A percentile compares a stretch with the other conserved stretches of the same genome.
These are phyloP conservation scores for Myrica gale DNA, from an alignment of 306 rosid genomes.

Conservation along the genomic window DNA sequence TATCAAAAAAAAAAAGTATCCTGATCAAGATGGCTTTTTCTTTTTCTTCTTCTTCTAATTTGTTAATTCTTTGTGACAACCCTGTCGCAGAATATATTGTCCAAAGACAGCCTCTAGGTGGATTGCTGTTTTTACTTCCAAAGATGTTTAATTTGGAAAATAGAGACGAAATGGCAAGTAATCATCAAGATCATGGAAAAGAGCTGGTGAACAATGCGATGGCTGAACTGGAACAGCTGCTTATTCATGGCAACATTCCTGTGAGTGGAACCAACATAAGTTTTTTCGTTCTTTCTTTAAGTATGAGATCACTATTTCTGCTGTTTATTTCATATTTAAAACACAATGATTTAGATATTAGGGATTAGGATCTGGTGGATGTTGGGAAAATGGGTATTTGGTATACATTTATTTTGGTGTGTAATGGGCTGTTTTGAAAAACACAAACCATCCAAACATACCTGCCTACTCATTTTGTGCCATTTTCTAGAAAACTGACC, in stretches of 20 bases:
- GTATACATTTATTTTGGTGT: not conserved
- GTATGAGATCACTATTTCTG: not conserved
- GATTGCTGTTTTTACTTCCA: constrained; percentile 84
- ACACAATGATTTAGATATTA: not conserved
- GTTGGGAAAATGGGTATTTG: not conserved
- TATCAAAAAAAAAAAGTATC: too few species aligned
- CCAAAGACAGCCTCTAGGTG: constrained; percentile 80
- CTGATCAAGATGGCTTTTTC: constrained; percentile 24
- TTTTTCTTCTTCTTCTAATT: not conserved
- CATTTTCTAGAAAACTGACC: not conserved
- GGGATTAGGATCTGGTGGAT: not conserved
- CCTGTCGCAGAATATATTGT: constrained; percentile 72
- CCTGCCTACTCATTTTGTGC: not conserved
- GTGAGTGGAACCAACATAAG: constrained; percentile 51
- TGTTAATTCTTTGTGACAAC: constrained; percentile 15
- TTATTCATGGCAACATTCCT: constrained; percentile 74
- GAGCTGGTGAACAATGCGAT: constrained; percentile 46
- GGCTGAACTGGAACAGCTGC: constrained; percentile 77
- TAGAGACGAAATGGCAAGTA: constrained; percentile 37
- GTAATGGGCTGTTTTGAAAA: not conserved
- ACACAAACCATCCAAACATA: not conserved
- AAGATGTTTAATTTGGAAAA: constrained; percentile 52
- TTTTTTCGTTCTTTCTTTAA: not conserved
- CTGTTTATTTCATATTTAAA: constrained; percentile 10
- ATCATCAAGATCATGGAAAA: constrained; percentile 36